Base-by-base conservation (phyloP, 352 stramenopile species). In the Globisporangium lucens region DNA sequence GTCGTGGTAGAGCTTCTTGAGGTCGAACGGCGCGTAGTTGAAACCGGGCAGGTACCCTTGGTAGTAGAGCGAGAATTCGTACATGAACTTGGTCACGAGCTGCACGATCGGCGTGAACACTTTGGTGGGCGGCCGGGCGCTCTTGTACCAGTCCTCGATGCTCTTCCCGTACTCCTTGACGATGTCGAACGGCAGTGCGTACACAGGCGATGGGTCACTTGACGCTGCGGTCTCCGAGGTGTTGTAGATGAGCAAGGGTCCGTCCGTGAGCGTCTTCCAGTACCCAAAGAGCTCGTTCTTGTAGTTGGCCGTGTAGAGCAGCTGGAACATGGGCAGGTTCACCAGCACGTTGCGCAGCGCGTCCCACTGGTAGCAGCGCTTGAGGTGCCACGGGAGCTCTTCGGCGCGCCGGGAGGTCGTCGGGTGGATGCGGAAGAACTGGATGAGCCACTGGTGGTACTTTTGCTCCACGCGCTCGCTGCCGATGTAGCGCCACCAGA, bases 341-440 rank as follows among this genome's bases (percentile, higher is more conserved):
- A 96, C 88, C 20, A 98, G 74, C 17, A 94, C 81, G 57, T 89
- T 85, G 29, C 92, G 92, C 55, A 98, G 79, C 1, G 86, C 73
- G 51, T 89, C 77, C 90, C 90, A 98, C 29, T 91, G 85, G 58
- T 88, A 90, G 59, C 91, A 98, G 15, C 93, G 89, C 59, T 94
- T 90, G 20, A 98, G 77, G 63, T 98, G 94, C 93, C 94, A 98
- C 15, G 93, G 94, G 0, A 98, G 69, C 71, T 98, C 95, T 67
- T 95, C 87, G 4, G 93, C 85, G 8, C 85, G 80, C 13, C 87
- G 83, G 35, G 91, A 95, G 13, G 87, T 93, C 6, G 83, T 89
- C 61, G 87, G 85, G 33, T 93, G 87, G 61, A 89, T 85, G 30
- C 83, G 78, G 61, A 95, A 95, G 69, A 93, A 93, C 4, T 85